Base-by-base conservation (phyloP, 1,139 yeast genomes). In the Geotrichum bryndzae region DNA sequence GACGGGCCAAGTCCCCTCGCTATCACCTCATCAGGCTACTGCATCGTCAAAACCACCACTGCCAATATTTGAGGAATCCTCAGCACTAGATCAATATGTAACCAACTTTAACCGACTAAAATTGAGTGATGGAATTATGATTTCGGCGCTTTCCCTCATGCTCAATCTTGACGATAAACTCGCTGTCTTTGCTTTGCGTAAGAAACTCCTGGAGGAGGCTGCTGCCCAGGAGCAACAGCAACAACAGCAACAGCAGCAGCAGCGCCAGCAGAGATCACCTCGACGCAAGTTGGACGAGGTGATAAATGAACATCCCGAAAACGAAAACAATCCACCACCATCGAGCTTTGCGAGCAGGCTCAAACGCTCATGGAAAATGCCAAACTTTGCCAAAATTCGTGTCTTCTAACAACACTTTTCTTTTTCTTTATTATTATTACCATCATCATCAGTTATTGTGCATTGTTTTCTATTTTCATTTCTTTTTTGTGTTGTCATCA, bases 101-200 rank as follows among this genome's bases (percentile, higher is more conserved):
- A 4, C 35, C 15, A 45, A 27, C 54, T 45, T 46, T 35, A 41
- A 31, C 35, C 38, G 60, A 4, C n/a, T 51, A 11, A 48, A 54
- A 48, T 38, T 54, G 25, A 58, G 41, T 18, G 57, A 58, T 15
- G 61, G 41, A 13, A 25, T 60, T 18, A 23, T 53, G n/a, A 46
- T 60, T 41, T 46, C 58, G 33, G 56, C 60, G 23, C 41, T 60
- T 50, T n/a, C 59, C 7, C 31, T 60, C 25, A 60, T 60, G 60
- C 45, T 60, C 22, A 57, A 57, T 46, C 55, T 60, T 11, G 60
- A 57, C 53, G 60, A 60, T 11, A 53, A 58, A n/a, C 41, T 35
- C 10, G 13, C 41, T 8, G 41, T 35, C 13, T 35, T 35, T 35
- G 41, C 41, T 10, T 15, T 11, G n/a, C 41, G 41, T 13, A 35